A percentile compares a stretch with the other conserved stretches of the same genome.
phyloP scores from a whole-genome alignment of 352 stramenopile species.

The Phytopythium vexans region DNA sequence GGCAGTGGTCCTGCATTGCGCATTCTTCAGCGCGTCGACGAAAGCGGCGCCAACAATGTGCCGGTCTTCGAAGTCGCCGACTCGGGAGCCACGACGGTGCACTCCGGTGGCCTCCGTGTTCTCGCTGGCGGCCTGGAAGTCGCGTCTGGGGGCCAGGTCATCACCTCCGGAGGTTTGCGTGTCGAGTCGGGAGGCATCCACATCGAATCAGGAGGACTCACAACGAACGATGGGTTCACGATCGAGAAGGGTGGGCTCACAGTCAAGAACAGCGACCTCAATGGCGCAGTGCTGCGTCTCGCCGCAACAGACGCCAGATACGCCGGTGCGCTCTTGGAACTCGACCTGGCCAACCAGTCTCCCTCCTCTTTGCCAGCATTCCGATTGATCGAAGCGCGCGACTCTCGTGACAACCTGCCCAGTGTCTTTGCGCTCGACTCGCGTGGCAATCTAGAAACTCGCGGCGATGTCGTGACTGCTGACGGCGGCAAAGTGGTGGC shows the following conservation, averaged over 20 bases:
- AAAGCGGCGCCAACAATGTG: constrained; percentile 11
- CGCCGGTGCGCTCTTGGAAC: constrained; percentile 44
- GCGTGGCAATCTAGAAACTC: constrained; percentile 38
- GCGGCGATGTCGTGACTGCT: constrained; percentile 44
- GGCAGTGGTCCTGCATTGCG: constrained; percentile 14
- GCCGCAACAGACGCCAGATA: constrained; percentile 46
- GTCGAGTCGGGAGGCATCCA: constrained; percentile 54
- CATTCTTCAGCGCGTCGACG: constrained; percentile 18
- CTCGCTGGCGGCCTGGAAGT: constrained; percentile 48
- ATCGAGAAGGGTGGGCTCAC: constrained; percentile 61
- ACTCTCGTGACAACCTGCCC: constrained; percentile 1
- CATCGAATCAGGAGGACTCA: constrained; percentile 50
- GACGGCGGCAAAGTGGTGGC: constrained; percentile 44
- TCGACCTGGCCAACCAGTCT: constrained; percentile 31
- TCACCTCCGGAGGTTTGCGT: constrained; percentile 51
- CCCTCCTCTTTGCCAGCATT: constrained; percentile 20
- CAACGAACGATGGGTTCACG: constrained; percentile 45
- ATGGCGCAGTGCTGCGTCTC: constrained; percentile 40
- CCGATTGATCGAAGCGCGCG: constrained; percentile 39
- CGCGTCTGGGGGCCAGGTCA: constrained; percentile 51
- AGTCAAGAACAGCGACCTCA: constrained; percentile 41
- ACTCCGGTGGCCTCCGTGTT: constrained; percentile 52
- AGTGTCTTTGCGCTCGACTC: constrained; percentile 47
- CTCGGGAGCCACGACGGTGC: constrained; percentile 46
- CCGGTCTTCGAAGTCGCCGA: constrained; percentile 57